These are phyloP conservation scores for Sporisorium graminicola DNA, from an alignment of 1,284 basidiomycete genomes.

Conservation along the genomic window DNA sequence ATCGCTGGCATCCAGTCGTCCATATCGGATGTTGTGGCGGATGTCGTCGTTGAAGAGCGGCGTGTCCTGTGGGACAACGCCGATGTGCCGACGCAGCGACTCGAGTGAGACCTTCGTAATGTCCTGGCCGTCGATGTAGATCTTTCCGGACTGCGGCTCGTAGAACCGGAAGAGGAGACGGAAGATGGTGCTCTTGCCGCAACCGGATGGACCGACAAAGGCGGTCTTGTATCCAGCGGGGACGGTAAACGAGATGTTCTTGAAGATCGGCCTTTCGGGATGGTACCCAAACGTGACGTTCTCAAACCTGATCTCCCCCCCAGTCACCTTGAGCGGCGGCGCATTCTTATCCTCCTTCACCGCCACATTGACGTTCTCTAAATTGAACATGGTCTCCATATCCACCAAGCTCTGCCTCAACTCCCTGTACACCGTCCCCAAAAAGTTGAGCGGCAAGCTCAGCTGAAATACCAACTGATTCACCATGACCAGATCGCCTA, in stretches of 20 bases:
- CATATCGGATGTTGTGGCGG: conserved; percentile 94
- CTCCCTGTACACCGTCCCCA: conserved; percentile 96
- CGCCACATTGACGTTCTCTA: conserved; percentile 85
- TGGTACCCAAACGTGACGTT: conserved; percentile 94
- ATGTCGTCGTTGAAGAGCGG: conserved; percentile 96
- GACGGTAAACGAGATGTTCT: conserved; percentile 81
- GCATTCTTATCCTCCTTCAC: conserved; percentile 81
- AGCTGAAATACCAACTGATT: conserved; percentile 99
- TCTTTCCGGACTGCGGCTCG: conserved; percentile 82
- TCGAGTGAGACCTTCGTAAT: conserved; percentile 81
- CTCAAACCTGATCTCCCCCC: conserved; percentile 91
- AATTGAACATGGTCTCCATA: conserved; percentile 94
- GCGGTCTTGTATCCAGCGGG: conserved; percentile 96
- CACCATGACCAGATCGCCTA: conserved; percentile 97
- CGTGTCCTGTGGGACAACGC: conserved; percentile 97
- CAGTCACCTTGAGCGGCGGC: conserved; percentile 77
- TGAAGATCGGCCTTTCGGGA: conserved; percentile 89
- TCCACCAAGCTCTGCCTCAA: conserved; percentile 93
- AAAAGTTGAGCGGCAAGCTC: conserved; percentile 93
- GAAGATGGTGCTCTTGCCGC: conserved; percentile 97
- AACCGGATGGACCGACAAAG: conserved; percentile 94
- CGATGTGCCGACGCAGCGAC: conserved; percentile 81
- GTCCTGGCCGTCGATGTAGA: conserved; percentile 88
- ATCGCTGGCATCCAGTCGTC: conserved; percentile 86
- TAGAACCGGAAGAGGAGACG: conserved; percentile 95